A percentile compares a stretch with the other conserved stretches of the same genome.
These are phyloP conservation scores for Creolimax fragrantissima DNA, from an alignment of 78 protist genomes.

Conservation along the genomic window DNA sequence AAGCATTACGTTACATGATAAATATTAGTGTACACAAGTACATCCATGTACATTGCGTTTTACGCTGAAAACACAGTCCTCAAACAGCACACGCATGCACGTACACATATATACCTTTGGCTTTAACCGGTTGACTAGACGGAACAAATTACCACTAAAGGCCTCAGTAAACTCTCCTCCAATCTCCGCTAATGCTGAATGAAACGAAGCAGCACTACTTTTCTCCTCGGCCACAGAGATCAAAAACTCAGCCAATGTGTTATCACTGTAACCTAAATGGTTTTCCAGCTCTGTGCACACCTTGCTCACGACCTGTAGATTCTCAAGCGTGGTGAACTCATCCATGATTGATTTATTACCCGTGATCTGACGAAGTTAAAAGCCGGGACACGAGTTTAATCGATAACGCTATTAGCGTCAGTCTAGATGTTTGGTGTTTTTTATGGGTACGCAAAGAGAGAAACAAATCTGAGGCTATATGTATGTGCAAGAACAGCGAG, in stretches of 20 bases:
- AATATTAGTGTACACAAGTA: not conserved
- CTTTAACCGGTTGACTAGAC: slow-evolving; percentile 42
- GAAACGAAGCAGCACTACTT: not conserved
- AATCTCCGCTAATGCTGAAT: slow-evolving; percentile 17
- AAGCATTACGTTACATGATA: not conserved
- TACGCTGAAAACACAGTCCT: not conserved
- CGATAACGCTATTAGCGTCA: too few species aligned
- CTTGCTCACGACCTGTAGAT: slow-evolving; percentile 10
- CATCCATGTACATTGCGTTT: not conserved
- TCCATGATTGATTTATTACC: not conserved
- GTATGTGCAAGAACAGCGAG: too few species aligned
- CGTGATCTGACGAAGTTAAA: too few species aligned
- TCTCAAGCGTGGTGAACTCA: not conserved
- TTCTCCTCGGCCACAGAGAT: not conserved
- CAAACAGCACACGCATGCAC: not conserved
- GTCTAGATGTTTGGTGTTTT: too few species aligned
- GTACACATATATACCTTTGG: slow-evolving; percentile 27
- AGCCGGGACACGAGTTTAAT: too few species aligned
- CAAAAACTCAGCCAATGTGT: slow-evolving; percentile 38
- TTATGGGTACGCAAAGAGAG: too few species aligned
- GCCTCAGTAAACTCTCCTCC: slow-evolving; percentile 63
- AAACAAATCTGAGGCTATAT: too few species aligned
- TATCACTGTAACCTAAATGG: slow-evolving; percentile 65
- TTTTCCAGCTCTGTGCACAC: slow-evolving; percentile 73
- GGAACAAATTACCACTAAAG: slow-evolving; percentile 33